A percentile compares a stretch with the other conserved stretches of the same genome.
Evolutionary conservation across 2,329 filamentous ascomycete species (phyloP).

Genomic region (Remersonia thermophila): DNA sequence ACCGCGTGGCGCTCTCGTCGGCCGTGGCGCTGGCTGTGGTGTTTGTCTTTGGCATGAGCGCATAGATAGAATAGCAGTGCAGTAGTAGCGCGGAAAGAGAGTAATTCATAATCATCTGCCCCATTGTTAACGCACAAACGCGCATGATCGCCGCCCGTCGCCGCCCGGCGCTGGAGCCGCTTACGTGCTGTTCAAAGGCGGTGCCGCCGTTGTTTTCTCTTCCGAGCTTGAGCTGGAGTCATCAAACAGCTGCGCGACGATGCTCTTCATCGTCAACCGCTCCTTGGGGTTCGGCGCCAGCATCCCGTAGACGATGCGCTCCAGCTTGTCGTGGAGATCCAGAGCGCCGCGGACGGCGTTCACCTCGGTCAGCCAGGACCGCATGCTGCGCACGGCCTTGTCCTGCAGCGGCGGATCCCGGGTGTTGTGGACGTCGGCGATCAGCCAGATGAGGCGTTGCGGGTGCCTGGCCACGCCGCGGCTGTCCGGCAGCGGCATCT

Average conservation of each 20-base stretch:
- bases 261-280: constrained; percentile 41
- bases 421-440: constrained; percentile 42
- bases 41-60: constrained; percentile 26
- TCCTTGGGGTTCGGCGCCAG: constrained; percentile 37
- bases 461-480: constrained; percentile 36
- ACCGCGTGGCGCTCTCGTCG: constrained; percentile 21
- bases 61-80: constrained; percentile 16
- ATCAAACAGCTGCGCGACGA: constrained; percentile 32
- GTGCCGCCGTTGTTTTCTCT: constrained; percentile 19
- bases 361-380: constrained; percentile 43
- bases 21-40: constrained; percentile 27
- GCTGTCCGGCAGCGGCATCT: constrained; percentile 42
- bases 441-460: constrained; percentile 44
- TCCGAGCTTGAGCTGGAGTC: constrained; percentile 17
- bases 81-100: neutral
- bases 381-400: constrained; percentile 39
- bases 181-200: too few relatives aligned
- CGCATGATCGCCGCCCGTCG: too few relatives aligned
- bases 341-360: constrained; percentile 35
- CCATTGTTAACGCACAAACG: too few relatives aligned
- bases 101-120: neutral
- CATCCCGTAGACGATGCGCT: constrained; percentile 42
- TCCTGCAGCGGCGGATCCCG: constrained; percentile 20
- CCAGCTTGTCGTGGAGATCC: constrained; percentile 34
- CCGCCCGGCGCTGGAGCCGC: too few relatives aligned